A percentile compares a stretch with the other conserved stretches of the same genome.
Evolutionary conservation across 768 basidiomycete genomes (phyloP).

Genomic region (Rhodosporidiobolus odoratus): DNA sequence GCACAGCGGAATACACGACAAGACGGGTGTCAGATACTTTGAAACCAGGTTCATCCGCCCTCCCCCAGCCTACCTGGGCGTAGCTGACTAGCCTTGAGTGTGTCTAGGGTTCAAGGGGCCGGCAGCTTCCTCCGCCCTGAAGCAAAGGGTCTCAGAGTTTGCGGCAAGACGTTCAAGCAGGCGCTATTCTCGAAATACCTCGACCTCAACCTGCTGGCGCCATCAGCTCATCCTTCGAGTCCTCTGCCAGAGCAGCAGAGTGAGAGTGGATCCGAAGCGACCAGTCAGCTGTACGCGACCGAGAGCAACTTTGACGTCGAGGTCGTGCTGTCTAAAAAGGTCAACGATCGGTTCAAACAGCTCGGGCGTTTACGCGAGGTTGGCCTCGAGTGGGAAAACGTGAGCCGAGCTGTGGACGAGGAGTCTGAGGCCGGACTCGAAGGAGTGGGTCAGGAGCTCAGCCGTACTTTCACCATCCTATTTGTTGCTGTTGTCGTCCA

Average conservation of each 20-base stretch:
- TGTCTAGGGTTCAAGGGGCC: constrained; percentile 51
- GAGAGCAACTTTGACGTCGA: constrained; percentile 77
- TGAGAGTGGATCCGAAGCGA: constrained; percentile 52
- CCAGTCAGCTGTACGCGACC: constrained; percentile 71
- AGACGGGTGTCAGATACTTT: constrained; percentile 65
- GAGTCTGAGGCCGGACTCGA: constrained; percentile 50
- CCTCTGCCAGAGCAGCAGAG: constrained; percentile 48
- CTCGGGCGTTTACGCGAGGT: constrained; percentile 67
- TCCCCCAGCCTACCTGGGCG: neutral
- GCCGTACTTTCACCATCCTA: constrained; percentile 1
- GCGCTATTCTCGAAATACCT: constrained; percentile 75
- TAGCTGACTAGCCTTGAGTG: no score
- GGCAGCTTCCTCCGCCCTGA: constrained; percentile 78
- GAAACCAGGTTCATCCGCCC: constrained; percentile 58
- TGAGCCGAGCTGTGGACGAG: constrained; percentile 51
- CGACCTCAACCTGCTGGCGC: constrained; percentile 48
- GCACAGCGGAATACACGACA: constrained; percentile 74
- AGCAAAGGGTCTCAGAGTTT: constrained; percentile 43
- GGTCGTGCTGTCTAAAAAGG: constrained; percentile 73
- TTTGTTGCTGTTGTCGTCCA: neutral
- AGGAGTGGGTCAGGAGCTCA: neutral
- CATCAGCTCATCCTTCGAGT: neutral
- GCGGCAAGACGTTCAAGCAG: constrained; percentile 64
- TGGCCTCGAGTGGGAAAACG: constrained; percentile 66
- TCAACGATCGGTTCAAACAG: constrained; percentile 63